Evolutionary conservation across 106 monocot species (phyloP).

Genomic region (Agapanthus africanus): DNA sequence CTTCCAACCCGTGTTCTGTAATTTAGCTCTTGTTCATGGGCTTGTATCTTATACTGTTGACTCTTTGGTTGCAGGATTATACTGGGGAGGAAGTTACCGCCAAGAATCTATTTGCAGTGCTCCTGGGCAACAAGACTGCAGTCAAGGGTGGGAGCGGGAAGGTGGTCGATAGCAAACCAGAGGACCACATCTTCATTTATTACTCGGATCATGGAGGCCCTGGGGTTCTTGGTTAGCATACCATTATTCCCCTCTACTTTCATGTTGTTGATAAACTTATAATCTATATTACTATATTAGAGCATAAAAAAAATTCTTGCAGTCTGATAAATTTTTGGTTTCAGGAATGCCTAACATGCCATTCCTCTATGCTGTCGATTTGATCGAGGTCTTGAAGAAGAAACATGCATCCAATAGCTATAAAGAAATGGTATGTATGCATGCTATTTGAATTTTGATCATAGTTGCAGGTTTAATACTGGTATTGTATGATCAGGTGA

Average conservation of each 20-base stretch:
- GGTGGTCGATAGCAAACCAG: slow-evolving; percentile 70
- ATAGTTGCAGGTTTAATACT: background rate
- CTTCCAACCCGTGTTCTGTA: too few relatives aligned
- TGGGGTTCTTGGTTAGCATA: slow-evolving; percentile 66
- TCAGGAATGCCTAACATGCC: slow-evolving; percentile 85
- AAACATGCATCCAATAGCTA: slow-evolving; percentile 69
- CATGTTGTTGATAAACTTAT: background rate
- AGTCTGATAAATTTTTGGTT: slow-evolving; percentile 7
- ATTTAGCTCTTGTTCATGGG: too few relatives aligned
- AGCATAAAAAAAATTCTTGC: too few relatives aligned
- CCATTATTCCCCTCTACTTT: background rate
- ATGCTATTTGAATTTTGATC: too few relatives aligned
- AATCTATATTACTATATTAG: background rate
- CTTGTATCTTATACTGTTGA: too few relatives aligned
- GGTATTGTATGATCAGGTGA: slow-evolving; percentile 37
- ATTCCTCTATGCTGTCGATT: slow-evolving; percentile 54
- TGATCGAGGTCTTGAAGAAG: slow-evolving; percentile 67
- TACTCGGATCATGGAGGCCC: slow-evolving; percentile 93
- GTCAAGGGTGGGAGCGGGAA: slow-evolving; percentile 85
- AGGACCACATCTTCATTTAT: slow-evolving; percentile 79
- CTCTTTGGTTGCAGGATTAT: slow-evolving; percentile 55
- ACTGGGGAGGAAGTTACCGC: slow-evolving; percentile 48
- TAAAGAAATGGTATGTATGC: slow-evolving; percentile 64
- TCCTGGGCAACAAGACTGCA: slow-evolving; percentile 62
- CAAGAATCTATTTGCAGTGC: slow-evolving; percentile 65